Conservation (phyloP, 2,329 filamentous ascomycete genomes). For the Dryadomyces quercivorus region DNA sequence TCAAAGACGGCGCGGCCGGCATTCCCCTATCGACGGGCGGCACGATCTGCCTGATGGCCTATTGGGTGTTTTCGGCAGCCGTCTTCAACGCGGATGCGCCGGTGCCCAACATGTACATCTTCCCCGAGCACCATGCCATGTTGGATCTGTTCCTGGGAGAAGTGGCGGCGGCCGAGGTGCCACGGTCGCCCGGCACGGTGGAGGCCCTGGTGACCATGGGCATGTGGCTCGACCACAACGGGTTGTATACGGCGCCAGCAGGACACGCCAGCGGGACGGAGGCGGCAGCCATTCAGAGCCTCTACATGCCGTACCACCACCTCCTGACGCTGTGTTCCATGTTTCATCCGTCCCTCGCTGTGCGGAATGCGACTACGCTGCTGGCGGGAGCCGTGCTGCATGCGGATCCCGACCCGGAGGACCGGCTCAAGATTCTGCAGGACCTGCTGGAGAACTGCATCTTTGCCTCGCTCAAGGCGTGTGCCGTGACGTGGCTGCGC, state of each 20-base stretch:
- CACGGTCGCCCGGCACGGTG: conserved; percentile 38
- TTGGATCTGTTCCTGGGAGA: conserved; percentile 40
- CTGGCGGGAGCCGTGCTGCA: conserved; percentile 44
- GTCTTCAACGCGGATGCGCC: conserved; percentile 46
- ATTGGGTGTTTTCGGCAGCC: conserved; percentile 49
- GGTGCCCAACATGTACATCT: conserved; percentile 40
- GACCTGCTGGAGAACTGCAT: conserved; percentile 55
- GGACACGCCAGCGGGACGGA: conserved; percentile 17
- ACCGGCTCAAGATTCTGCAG: conserved; percentile 48
- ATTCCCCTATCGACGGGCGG: conserved; percentile 49
- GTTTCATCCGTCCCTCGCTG: conserved; percentile 41
- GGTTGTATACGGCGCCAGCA: conserved; percentile 2
- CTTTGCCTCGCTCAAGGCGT: conserved; percentile 49
- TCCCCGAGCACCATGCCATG: conserved; percentile 46
- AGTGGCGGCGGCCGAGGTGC: conserved; percentile 35
- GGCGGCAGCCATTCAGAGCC: not conserved
- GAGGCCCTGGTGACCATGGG: conserved; percentile 49
- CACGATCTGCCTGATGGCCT: conserved; percentile 45
- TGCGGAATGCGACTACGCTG: conserved; percentile 41
- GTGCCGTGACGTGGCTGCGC: conserved; percentile 50
- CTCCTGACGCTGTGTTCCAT: conserved; percentile 43
- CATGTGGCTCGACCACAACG: conserved; percentile 42
- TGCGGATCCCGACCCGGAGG: conserved; percentile 44
- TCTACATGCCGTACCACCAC: conserved; percentile 49
- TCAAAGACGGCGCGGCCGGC: conserved; percentile 16